Conservation (phyloP, 225 moss, liverwort and hornwort genomes). For the Polytrichum formosum region DNA sequence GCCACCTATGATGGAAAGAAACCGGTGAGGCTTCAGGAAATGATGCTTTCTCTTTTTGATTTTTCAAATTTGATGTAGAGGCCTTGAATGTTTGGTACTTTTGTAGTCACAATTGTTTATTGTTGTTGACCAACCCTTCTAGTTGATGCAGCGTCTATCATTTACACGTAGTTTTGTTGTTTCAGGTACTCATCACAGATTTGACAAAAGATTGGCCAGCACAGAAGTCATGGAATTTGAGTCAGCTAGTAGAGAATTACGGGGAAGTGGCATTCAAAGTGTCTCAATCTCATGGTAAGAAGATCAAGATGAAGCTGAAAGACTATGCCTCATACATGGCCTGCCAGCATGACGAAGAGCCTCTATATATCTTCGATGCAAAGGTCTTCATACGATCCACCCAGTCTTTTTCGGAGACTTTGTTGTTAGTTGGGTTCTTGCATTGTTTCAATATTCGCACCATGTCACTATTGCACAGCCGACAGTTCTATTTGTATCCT, state of each 20-base stretch:
- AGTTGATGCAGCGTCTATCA: too few relatives aligned
- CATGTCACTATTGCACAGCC: too few relatives aligned
- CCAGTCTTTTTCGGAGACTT: not conserved
- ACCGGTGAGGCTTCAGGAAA: slow-evolving; percentile 47
- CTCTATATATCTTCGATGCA: slow-evolving; percentile 91
- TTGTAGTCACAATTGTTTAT: too few relatives aligned
- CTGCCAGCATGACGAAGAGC: slow-evolving; percentile 92
- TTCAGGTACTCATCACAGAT: slow-evolving; percentile 80
- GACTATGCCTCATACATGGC: slow-evolving; percentile 82
- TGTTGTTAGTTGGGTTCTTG: not conserved
- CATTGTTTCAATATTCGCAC: too few relatives aligned
- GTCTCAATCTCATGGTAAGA: slow-evolving; percentile 85
- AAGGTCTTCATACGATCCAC: slow-evolving; percentile 45
- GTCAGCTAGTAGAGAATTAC: slow-evolving; percentile 69
- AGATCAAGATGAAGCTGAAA: slow-evolving; percentile 78
- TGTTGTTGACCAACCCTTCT: too few relatives aligned
- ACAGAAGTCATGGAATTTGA: slow-evolving; percentile 62
- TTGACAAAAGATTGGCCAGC: slow-evolving; percentile 84
- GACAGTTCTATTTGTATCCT: too few relatives aligned
- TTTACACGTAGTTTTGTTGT: not conserved
- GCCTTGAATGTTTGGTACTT: too few relatives aligned
- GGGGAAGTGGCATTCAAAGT: slow-evolving; percentile 81
- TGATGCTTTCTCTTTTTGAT: slow-evolving; percentile 11
- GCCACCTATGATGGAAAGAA: slow-evolving; percentile 79
- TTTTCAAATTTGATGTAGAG: not conserved